A percentile compares a stretch with the other conserved stretches of the same genome.
These are phyloP conservation scores for Xylaria sp. DNA, from an alignment of 495 filamentous ascomycete genomes.

Conservation along the genomic window DNA sequence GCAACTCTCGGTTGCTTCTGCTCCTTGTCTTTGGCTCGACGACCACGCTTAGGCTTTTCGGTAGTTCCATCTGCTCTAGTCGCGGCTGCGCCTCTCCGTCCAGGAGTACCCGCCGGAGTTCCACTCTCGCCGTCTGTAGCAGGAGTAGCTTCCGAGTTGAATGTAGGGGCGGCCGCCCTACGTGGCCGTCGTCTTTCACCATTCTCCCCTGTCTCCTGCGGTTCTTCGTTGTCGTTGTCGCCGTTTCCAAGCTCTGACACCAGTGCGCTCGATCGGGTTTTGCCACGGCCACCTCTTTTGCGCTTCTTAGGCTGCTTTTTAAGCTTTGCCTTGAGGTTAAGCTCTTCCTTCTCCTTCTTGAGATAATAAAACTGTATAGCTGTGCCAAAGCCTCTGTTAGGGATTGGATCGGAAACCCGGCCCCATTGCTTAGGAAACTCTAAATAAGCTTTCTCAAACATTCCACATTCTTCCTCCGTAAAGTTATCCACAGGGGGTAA, in stretches of 20 bases:
- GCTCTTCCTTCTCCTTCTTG: constrained; percentile 87
- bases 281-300: constrained; percentile 60
- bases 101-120: constrained; percentile 55
- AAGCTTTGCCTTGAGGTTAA: constrained; percentile 84
- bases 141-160: constrained; percentile 51
- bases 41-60: constrained; percentile 64
- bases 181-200: constrained; percentile 60
- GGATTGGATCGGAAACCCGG: constrained; percentile 77
- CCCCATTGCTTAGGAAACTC: constrained; percentile 91
- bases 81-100: constrained; percentile 58
- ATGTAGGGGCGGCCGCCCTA: constrained; percentile 62
- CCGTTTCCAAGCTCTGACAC: constrained; percentile 74
- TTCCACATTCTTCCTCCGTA: constrained; percentile 75
- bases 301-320: constrained; percentile 74
- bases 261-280: constrained; percentile 76
- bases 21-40: constrained; percentile 50
- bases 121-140: constrained; percentile 62
- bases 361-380: constrained; percentile 97
- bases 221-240: constrained; percentile 62
- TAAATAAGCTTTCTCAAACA: constrained; percentile 80
- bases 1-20: constrained; percentile 51
- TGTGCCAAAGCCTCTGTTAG: constrained; percentile 76
- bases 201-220: constrained; percentile 58
- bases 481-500: constrained; percentile 83
- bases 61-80: constrained; percentile 56